Evolutionary conservation across 768 basidiomycete genomes (phyloP), one percentile per base, ranked within the genome.

Genomic region (Auriscalpium orientale): DNA sequence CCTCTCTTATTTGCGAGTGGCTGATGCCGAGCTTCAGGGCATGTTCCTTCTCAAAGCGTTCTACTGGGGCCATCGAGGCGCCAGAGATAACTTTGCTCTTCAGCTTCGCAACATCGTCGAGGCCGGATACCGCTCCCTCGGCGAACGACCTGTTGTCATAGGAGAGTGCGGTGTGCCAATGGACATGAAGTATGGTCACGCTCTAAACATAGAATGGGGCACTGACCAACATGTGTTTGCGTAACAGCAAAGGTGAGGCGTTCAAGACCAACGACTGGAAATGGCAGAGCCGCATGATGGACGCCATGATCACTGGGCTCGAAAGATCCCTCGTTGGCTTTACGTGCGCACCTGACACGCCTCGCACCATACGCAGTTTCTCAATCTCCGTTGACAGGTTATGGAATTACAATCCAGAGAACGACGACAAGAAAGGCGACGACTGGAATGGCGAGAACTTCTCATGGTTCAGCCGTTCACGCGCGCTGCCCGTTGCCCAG

Each of bases 401-500:
- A 7, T 98, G 95, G 95, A 92, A 90, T 57, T 98, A 97, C 68
- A 97, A 98, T 64, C 89, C 95, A 0, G 74, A 78, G 51, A 98
- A 98, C 70, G 77, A 79, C 40, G 94, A 98, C 67, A 63, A 69
- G 16, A 63, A 70, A 22, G 95, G 95, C 15, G 95, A 98, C 67
- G 71, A 84, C 67, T 97, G 95, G 95, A 95, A 95, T 63, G 91
- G 89, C 53, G 95, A 99, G 70, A 97, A 95, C 72, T 98, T 99
- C 67, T 93, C 91, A 1, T 97, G 91, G 91, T 98, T 92, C 78
- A 84, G 83, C 64, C 72, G 74, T 45, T 71, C 68, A 37, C 81
- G 85, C 15, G 83, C 79, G 1, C 72, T 82, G 50, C 86, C 80
- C 1, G 65, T 76, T 0, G 78, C 78, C 0, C 65, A 83, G 43